Conservation (phyloP, 1,139 yeast species). For the Pichia sp. region DNA sequence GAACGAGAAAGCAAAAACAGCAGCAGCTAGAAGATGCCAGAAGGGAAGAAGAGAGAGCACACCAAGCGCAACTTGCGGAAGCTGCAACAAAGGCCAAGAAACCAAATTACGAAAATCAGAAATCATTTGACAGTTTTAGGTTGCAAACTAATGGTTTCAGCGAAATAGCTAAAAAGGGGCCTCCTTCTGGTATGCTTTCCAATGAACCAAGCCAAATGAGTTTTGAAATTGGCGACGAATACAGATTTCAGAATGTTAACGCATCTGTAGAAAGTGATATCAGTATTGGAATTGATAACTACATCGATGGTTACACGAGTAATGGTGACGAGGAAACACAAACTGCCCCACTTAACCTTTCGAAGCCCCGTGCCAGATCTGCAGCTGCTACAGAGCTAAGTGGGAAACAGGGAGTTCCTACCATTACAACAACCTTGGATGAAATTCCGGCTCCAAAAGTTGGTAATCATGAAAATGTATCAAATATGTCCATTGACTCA, state of each 20-base stretch:
- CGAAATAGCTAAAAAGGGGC: conserved; percentile 8
- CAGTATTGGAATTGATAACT: conserved; percentile 8
- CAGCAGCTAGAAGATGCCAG: background rate
- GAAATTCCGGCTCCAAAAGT: conserved; percentile 2
- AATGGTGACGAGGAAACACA: conserved; percentile 12
- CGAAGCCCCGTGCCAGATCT: conserved; percentile 9
- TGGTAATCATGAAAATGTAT: background rate
- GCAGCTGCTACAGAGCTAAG: background rate
- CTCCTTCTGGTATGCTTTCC: conserved; percentile 14
- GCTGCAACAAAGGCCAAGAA: background rate
- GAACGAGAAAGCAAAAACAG: background rate
- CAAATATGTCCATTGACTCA: conserved; percentile 1
- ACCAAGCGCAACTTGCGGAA: background rate
- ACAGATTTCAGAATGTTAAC: conserved; percentile 6
- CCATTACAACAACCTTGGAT: conserved; percentile 11
- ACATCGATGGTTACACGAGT: conserved; percentile 10
- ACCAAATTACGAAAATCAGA: background rate
- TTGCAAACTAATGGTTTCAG: background rate
- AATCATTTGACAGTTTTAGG: background rate
- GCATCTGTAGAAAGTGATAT: conserved; percentile 7
- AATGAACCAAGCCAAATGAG: conserved; percentile 16
- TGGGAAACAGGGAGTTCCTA: background rate
- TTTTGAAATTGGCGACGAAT: conserved; percentile 15
- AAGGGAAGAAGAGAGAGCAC: background rate
- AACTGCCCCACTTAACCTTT: conserved; percentile 15